Base-by-base conservation (phyloP, 2,329 filamentous ascomycete genomes). In the Bipolaris zeicola region DNA sequence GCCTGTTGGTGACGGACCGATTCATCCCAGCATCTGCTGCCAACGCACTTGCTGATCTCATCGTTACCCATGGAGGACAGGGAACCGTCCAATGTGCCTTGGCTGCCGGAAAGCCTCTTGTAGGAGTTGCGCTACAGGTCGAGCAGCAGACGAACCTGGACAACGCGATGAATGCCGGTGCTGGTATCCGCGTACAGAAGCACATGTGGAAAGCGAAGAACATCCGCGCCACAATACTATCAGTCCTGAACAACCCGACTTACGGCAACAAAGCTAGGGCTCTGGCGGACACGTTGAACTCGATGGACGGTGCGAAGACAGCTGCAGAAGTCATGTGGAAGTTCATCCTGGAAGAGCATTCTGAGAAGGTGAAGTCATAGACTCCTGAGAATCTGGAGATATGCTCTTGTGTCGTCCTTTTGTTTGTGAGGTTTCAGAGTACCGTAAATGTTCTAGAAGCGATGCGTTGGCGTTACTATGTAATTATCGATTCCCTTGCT, bases 121-220 rank as follows among this genome's bases (percentile, higher is more conserved):
- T 73, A 7, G 70, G 70, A 3, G 70, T 73, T 28, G 70, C 69
- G 22, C 53, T 72, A 39, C 70, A 73, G 49, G 67, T 73, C 28
- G 70, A 73, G 51, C 70, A 73, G 48, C 70, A 73, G 44, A 73
- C 70, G 5, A 73, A 73, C 37, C 42, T 73, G n/a, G 70, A 73
- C 50, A 73, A 73, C 33, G 69, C 68, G 1, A 73, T 73, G 70
- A 66, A 73, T 52, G 64, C 63, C 13, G 69, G 68, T 14, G 70
- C 69, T 13, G 70, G 67, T 22, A 63, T 73, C 11, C 66, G 70
- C 3, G 44, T 73, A 10, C 70, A 73, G 39, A 62, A 68, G 38
- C 67, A 70, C 26, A 56, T 55, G 16, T 73, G 70, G 70, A 67
- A 69, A 14, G 67, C 68, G 2, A 68, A 66, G 37, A 62, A 61